Base-by-base conservation (phyloP, 768 basidiomycete species). In the Plicaturopsis crispa region DNA sequence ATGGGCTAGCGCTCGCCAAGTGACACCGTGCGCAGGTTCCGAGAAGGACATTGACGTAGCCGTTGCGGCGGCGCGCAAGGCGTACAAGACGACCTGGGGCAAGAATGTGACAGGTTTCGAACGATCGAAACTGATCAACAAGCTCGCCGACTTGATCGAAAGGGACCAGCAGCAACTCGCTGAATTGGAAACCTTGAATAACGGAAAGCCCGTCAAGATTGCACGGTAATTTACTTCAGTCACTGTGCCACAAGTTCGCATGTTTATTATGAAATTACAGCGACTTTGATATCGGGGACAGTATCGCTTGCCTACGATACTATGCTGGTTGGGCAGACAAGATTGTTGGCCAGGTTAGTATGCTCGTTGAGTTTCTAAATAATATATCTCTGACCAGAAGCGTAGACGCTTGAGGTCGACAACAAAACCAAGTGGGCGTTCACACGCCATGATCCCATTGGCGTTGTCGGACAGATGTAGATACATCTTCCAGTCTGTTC, bases 251-350 rank as follows among this genome's bases (percentile, higher is more conserved):
- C 34, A 32, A 35, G 22, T 34, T 32, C 11, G 21, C 35, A 24
- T 24, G 23, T 23, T 34, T 34, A 36, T 45, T 34, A 41, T 45
- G 26, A 31, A 20, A 18, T 41, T 35, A 24, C 46, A 87, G 86
- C 55, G 85, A 87, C 54, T 80, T 75, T 44, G 87, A 91, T 55
- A 83, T 91, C 28, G 78, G 75, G 28, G 87, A 90, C 53, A 80
- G 67, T 43, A 63, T 89, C 14, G 77, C 77, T 48, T 88, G 85
- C 52, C 61, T 90, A 36, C 72, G 88, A 35, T 96, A 97, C 63
- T 96, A 92, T 54, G 93, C 90, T 26, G 93, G 93, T 17, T 93
- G 86, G 85, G 88, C 89, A 6, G 93, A 97, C 66, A 98, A 97
- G 65, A 81, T 96, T 36, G 63, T 71, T 18, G 94, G 96, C 16